A percentile compares a stretch with the other conserved stretches of the same genome.
These are phyloP conservation scores for Pestalotiopsis sp. DNA, from an alignment of 2,329 filamentous ascomycete genomes.

Conservation along the genomic window DNA sequence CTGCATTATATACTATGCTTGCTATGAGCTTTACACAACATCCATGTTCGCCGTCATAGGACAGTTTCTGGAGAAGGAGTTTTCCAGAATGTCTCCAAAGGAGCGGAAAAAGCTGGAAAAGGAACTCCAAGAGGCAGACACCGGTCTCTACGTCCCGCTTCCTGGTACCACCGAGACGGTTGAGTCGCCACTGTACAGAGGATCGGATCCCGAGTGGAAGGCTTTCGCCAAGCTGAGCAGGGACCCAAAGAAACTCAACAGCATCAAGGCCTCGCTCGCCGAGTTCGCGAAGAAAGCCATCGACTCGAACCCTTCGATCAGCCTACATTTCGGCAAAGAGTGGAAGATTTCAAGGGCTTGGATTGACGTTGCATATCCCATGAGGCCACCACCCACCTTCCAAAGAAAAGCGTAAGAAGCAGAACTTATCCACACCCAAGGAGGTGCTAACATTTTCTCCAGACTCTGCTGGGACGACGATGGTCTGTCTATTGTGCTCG, in stretches of 20 bases:
- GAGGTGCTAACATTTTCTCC: conserved; percentile 24
- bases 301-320: conserved; percentile 44
- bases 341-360: conserved; percentile 55
- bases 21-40: conserved; percentile 45
- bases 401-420: conserved; percentile 59
- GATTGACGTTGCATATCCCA: conserved; percentile 65
- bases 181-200: conserved; percentile 52
- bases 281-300: conserved; percentile 43
- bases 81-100: conserved; percentile 43
- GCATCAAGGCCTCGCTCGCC: conserved; percentile 38
- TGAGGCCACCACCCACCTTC: conserved; percentile 60
- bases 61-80: conserved; percentile 44
- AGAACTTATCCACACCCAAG: not conserved
- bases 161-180: conserved; percentile 58
- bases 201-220: conserved; percentile 65
- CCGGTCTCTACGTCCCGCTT: conserved; percentile 61
- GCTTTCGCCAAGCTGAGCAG: conserved; percentile 61
- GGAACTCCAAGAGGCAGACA: conserved; percentile 41
- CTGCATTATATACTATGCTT: conserved; percentile 34
- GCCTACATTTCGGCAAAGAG: conserved; percentile 45
- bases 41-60: conserved; percentile 50
- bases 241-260: conserved; percentile 48
- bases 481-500: conserved; percentile 50
- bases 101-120: conserved; percentile 43
- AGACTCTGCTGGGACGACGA: conserved; percentile 42